Evolutionary conservation across 768 basidiomycete genomes (phyloP).

Genomic region (Leccinum barrowsii): DNA sequence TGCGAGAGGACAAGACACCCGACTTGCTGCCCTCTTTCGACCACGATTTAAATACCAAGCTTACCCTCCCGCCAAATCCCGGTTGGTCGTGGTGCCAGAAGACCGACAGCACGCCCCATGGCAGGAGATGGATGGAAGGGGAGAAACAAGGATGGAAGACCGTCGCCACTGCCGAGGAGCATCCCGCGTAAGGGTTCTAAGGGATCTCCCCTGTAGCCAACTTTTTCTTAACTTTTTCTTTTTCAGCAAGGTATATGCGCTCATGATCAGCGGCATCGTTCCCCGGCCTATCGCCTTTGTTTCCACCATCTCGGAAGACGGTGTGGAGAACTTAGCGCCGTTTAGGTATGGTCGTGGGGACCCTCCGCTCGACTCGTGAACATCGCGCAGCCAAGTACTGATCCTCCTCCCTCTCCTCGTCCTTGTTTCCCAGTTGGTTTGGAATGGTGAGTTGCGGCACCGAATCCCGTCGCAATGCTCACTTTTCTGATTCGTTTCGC

Average conservation of each 20-base stretch:
- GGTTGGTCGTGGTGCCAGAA: constrained; percentile 30
- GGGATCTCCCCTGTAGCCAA: too few relatives aligned
- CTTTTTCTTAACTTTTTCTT: too few relatives aligned
- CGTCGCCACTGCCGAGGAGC: constrained; percentile 25
- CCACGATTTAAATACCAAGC: constrained; percentile 9
- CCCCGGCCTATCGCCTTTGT: constrained; percentile 42
- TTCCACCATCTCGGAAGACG: constrained; percentile 31
- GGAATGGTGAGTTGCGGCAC: constrained; percentile 20
- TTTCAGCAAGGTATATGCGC: constrained; percentile 26
- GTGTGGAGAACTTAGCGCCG: constrained; percentile 35
- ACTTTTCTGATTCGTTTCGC: too few relatives aligned
- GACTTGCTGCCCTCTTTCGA: constrained; percentile 20
- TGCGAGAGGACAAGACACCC: background rate
- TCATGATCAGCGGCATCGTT: constrained; percentile 35
- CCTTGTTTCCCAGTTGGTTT: constrained; percentile 18
- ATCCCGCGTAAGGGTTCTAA: constrained; percentile 19
- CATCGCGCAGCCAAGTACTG: background rate
- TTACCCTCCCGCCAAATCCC: constrained; percentile 31
- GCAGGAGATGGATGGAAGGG: constrained; percentile 31
- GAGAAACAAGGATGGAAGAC: constrained; percentile 35
- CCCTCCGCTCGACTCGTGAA: background rate
- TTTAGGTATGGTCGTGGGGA: constrained; percentile 22
- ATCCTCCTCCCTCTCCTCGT: background rate
- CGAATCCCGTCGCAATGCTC: background rate
- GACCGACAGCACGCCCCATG: constrained; percentile 21